phyloP scores from a whole-genome alignment of 148 eudicot genomes.

The Mesembryanthemum crystallinum region DNA sequence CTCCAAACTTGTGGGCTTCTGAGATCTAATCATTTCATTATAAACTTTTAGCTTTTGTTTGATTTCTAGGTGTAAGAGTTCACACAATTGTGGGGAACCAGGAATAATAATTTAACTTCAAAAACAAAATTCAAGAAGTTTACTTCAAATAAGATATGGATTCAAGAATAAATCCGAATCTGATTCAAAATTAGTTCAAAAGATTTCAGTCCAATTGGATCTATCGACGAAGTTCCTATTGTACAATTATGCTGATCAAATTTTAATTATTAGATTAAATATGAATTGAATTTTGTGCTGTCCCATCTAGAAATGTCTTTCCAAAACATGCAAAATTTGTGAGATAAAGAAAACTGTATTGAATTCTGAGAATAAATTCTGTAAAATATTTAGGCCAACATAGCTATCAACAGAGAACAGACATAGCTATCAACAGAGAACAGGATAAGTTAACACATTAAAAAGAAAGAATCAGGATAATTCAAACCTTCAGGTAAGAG shows the following conservation, averaged over 20 bases:
- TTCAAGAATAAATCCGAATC: no score
- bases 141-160: no score
- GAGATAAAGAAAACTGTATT: background rate
- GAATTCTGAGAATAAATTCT: background rate
- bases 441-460: conserved; percentile 1
- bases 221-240: background rate
- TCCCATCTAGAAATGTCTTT: background rate
- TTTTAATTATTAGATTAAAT: no score
- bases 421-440: background rate
- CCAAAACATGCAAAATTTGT: background rate
- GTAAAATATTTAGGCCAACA: background rate
- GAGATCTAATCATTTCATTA: background rate
- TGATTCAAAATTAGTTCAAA: no score
- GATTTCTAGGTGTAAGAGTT: background rate
- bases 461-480: background rate
- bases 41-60: background rate
- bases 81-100: background rate
- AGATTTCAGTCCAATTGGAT: background rate
- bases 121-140: background rate
- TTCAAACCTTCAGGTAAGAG: conserved; percentile 79
- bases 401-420: background rate
- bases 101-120: background rate
- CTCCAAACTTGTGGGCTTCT: background rate
- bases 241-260: background rate
- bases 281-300: background rate